A percentile compares a stretch with the other conserved stretches of the same genome.
Evolutionary conservation across 2,329 filamentous ascomycete species (phyloP).

Genomic region (Colletotrichum sublineola): DNA sequence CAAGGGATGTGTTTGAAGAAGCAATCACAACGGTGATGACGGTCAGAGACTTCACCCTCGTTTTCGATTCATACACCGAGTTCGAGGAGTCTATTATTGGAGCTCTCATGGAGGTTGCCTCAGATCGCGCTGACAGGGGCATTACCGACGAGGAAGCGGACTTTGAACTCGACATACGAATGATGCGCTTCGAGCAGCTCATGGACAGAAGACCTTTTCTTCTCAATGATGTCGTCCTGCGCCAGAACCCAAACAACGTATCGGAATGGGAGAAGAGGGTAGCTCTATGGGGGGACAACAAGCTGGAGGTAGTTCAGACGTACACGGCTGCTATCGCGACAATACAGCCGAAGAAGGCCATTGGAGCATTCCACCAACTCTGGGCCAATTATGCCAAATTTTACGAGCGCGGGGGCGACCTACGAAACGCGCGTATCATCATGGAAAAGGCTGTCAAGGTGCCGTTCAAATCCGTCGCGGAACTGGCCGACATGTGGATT

Average conservation of each 20-base stretch:
- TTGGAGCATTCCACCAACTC: conserved; percentile 92
- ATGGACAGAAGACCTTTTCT: conserved; percentile 98
- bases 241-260: conserved; percentile 97
- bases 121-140: conserved; percentile 82
- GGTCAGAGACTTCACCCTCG: conserved; percentile 94
- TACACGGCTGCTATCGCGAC: conserved; percentile 95
- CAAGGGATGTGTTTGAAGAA: conserved; percentile 94
- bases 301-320: conserved; percentile 89
- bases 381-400: conserved; percentile 98
- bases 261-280: conserved; percentile 97
- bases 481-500: conserved; percentile 98
- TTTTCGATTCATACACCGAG: conserved; percentile 96
- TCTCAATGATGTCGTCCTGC: conserved; percentile 92
- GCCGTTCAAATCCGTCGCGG: conserved; percentile 96
- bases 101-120: conserved; percentile 89
- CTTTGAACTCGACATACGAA: conserved; percentile 93
- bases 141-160: conserved; percentile 85
- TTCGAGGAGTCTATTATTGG: conserved; percentile 97
- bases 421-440: conserved; percentile 88
- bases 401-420: conserved; percentile 89
- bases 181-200: conserved; percentile 97
- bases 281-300: conserved; percentile 95
- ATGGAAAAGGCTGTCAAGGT: conserved; percentile 99
- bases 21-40: conserved; percentile 99
- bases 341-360: conserved; percentile 93